Conservation (phyloP, 148 eudicot genomes). For the Cornus suecica region DNA sequence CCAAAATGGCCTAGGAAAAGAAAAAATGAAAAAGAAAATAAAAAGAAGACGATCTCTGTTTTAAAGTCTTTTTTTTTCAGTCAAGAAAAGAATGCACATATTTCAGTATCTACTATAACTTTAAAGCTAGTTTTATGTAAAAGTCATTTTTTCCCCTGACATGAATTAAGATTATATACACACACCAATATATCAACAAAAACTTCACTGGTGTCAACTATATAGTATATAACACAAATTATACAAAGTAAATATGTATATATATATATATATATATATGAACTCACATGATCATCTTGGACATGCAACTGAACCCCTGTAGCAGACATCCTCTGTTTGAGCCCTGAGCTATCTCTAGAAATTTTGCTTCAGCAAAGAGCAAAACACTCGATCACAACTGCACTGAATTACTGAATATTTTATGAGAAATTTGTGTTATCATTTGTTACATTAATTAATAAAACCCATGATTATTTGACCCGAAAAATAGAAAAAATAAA, state of each 20-base stretch:
- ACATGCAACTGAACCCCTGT: constrained; percentile 14
- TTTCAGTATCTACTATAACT: too few species aligned
- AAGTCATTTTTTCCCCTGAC: too few species aligned
- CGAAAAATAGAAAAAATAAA: too few species aligned
- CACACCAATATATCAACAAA: too few species aligned
- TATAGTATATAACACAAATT: neutral
- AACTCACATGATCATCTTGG: constrained; percentile 21
- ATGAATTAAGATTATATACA: too few species aligned
- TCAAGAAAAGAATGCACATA: too few species aligned
- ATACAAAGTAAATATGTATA: neutral
- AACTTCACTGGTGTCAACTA: too few species aligned
- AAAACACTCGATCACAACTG: neutral
- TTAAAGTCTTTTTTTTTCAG: too few species aligned
- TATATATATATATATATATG: neutral
- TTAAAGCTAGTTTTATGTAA: too few species aligned
- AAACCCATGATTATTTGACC: neutral
- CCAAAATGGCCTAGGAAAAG: too few species aligned
- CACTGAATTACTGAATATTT: neutral
- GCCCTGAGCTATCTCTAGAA: neutral
- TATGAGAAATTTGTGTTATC: neutral
- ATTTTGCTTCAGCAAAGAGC: neutral
- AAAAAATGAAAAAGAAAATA: too few species aligned
- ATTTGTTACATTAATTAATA: neutral
- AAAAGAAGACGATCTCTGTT: neutral
- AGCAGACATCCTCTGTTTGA: neutral